These are phyloP conservation scores for Lasiodiplodia sp. DNA, from an alignment of 2,329 filamentous ascomycete species.

Conservation along the genomic window DNA sequence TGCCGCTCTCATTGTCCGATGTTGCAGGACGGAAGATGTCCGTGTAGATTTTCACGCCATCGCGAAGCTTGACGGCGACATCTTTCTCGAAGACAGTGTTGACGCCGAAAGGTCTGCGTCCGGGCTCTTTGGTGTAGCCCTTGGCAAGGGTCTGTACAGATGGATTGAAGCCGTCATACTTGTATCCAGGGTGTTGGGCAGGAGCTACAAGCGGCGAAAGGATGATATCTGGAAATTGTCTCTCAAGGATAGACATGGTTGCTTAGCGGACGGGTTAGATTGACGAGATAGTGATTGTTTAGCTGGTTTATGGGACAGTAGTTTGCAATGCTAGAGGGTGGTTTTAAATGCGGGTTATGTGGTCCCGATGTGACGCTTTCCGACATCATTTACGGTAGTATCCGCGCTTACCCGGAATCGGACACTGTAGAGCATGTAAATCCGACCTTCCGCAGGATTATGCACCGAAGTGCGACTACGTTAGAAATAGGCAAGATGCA, in stretches of 20 bases:
- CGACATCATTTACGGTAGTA: neutral
- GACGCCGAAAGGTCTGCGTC: constrained; percentile 40
- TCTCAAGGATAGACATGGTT: neutral
- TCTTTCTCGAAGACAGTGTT: constrained; percentile 55
- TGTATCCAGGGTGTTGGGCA: constrained; percentile 7
- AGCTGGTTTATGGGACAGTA: neutral
- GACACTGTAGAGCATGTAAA: neutral
- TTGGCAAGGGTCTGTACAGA: constrained; percentile 2
- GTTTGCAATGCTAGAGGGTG: neutral
- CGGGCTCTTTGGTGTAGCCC: constrained; percentile 5
- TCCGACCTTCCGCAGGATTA: neutral
- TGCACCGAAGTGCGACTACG: neutral
- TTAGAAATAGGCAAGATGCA: neutral
- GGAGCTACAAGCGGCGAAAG: constrained; percentile 7
- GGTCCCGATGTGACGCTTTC: constrained; percentile 2
- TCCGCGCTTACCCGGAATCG: neutral
- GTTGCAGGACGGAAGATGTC: constrained; percentile 55
- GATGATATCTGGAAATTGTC: constrained; percentile 16
- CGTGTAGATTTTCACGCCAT: constrained; percentile 52
- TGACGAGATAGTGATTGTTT: no score
- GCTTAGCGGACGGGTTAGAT: no score
- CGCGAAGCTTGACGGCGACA: constrained; percentile 52
- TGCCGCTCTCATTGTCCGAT: constrained; percentile 33
- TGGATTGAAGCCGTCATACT: constrained; percentile 26
- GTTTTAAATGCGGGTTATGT: neutral